Conservation (phyloP, 2,329 filamentous ascomycete genomes). For the Drechslerella coelobrocha region DNA sequence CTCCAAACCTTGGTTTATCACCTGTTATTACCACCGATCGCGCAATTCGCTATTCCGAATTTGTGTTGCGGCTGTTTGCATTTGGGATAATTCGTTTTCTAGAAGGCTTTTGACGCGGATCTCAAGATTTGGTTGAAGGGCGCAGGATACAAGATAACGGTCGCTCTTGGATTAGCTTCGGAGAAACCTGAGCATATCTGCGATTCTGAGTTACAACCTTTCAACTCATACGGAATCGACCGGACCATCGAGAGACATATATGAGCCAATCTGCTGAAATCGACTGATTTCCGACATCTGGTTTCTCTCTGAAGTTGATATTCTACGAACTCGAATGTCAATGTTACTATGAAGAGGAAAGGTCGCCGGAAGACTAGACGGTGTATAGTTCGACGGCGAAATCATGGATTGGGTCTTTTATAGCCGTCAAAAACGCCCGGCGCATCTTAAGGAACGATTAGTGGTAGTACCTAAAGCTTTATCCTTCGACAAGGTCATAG, state of each 20-base stretch:
- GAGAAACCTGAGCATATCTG: slow-evolving; percentile 19
- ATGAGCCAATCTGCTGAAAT: slow-evolving; percentile 38
- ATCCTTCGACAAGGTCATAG: slow-evolving; percentile 47
- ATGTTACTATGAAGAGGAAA: slow-evolving; percentile 50
- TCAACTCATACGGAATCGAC: neutral
- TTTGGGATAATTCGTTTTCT: slow-evolving; percentile 47
- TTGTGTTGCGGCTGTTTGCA: slow-evolving; percentile 49
- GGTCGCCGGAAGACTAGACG: slow-evolving; percentile 50
- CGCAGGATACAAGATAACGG: slow-evolving; percentile 4
- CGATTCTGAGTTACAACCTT: neutral
- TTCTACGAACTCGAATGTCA: slow-evolving; percentile 35
- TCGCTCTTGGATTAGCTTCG: slow-evolving; percentile 43
- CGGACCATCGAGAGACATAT: slow-evolving; percentile 28
- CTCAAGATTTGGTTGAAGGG: slow-evolving; percentile 40
- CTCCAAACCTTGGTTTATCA: slow-evolving; percentile 12
- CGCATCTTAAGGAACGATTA: slow-evolving; percentile 47
- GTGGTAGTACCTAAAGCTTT: slow-evolving; percentile 49
- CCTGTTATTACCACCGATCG: slow-evolving; percentile 7
- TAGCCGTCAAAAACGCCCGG: slow-evolving; percentile 50
- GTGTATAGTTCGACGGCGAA: slow-evolving; percentile 51
- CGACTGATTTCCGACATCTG: slow-evolving; percentile 22
- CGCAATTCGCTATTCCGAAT: slow-evolving; percentile 31
- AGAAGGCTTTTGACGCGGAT: slow-evolving; percentile 41
- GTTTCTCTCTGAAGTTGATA: slow-evolving; percentile 17
- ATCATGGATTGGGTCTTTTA: slow-evolving; percentile 51